Base-by-base conservation (phyloP, 352 stramenopile species). In the Pythium pyrilobum region DNA sequence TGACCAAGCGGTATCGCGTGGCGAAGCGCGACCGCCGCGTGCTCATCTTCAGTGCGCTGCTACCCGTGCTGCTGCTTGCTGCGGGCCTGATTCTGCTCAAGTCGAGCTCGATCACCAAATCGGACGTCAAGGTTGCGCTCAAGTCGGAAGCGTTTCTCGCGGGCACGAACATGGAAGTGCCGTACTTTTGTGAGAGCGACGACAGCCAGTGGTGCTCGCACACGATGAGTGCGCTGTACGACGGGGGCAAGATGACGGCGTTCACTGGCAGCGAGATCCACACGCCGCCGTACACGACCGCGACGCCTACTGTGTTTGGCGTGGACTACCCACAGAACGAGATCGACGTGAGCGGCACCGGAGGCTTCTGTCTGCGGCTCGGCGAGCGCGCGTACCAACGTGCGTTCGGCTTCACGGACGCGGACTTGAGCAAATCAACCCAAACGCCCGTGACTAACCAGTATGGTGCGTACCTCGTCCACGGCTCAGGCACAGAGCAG, bases 21-120 rank as follows among this genome's bases (percentile, higher is more conserved):
- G 92, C 95, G 36, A 86, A 87, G 43, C 71, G 91, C 27, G 91
- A 98, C 59, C 92, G 88, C 34, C 89, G 89, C 55, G 81, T 89
- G 41, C 84, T 91, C 59, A 29, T 86, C 21, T 83, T 74, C 48
- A 72, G 84, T 29, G 38, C 76, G 32, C 39, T 87, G 18, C 54
- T 91, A 6, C 81, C 81, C 18, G 63, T 96, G 1, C 33, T 95
- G 52, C 81, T 89, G n/a, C 79, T 96, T 8, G 34, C 96, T 12
- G 56, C 89, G 33, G 86, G 89, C 23, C 53, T 92, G 18, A 40
- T 51, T 12, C 25, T 90, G 16, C 50, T 89, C 11, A 81, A 68
- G 27, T 72, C 74, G 13, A 73, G 70, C 23, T 71, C 77, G 16
- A 52, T 87, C 18, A 67, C 69, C 25, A 73, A 70, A 28, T 66